Conservation (phyloP, 2,329 filamentous ascomycete species). For the Colletotrichum gloeosporioides region DNA sequence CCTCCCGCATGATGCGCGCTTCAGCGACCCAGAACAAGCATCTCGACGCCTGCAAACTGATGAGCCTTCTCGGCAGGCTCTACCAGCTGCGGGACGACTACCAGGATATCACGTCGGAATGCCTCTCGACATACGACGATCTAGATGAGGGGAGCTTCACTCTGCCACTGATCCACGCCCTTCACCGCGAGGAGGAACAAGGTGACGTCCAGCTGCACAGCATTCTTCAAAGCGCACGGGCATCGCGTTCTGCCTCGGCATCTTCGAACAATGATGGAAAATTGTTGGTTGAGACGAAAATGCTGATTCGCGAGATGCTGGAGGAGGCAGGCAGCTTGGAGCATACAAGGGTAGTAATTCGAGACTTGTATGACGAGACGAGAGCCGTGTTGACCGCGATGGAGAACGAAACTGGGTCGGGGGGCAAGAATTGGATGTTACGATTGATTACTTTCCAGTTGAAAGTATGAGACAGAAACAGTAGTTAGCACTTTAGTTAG, state of each 20-base stretch:
- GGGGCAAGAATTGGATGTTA: neutral
- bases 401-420: neutral
- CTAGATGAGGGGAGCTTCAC: neutral
- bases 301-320: neutral
- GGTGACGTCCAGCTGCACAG: neutral
- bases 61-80: conserved; percentile 2
- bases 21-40: neutral
- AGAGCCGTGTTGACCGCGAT: neutral
- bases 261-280: neutral
- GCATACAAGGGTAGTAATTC: neutral
- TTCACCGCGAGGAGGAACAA: neutral
- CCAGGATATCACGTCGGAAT: neutral
- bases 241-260: neutral
- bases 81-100: neutral
- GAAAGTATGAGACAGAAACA: neutral
- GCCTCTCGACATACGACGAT: neutral
- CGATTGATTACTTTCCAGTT: neutral
- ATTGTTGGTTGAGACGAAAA: neutral
- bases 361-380: neutral
- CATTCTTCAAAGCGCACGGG: neutral
- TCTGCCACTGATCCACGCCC: neutral
- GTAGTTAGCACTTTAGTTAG: neutral
- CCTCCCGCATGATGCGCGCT: neutral
- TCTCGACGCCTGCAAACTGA: neutral
- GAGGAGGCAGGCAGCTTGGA: neutral